A percentile compares a stretch with the other conserved stretches of the same genome.
Conservation (phyloP, 2,329 filamentous ascomycete species). For the Trichophyton schoenleinii region DNA sequence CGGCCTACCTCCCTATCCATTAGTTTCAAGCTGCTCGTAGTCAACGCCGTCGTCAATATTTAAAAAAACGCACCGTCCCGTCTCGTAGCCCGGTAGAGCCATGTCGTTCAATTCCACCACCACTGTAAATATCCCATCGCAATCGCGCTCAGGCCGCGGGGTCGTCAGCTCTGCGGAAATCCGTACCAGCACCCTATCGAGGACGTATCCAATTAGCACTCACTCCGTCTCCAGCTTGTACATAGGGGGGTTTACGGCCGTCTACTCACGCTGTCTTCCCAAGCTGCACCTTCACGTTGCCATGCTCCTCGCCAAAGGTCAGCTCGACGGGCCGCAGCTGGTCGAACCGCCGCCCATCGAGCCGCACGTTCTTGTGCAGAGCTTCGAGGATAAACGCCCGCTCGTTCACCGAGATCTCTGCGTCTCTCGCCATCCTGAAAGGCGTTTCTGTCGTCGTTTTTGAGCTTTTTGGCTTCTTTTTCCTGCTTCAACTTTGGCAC, state of each 20-base stretch:
- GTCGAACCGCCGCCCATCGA: constrained; percentile 74
- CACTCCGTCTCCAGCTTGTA: not conserved
- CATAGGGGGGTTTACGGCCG: too few relatives aligned
- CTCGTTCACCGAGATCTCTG: constrained; percentile 76
- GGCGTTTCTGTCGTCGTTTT: not conserved
- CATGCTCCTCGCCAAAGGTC: constrained; percentile 80
- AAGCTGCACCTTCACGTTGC: constrained; percentile 71
- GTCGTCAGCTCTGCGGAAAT: constrained; percentile 80
- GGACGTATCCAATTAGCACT: not conserved
- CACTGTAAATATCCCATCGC: constrained; percentile 92
- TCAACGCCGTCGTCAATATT: not conserved
- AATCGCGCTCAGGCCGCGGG: constrained; percentile 76
- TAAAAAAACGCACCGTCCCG: constrained; percentile 46
- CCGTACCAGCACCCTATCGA: constrained; percentile 60
- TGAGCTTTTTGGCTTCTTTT: not conserved
- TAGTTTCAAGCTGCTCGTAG: not conserved
- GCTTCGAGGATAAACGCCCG: constrained; percentile 74
- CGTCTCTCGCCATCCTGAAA: constrained; percentile 12
- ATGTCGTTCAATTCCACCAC: constrained; percentile 83
- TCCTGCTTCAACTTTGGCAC: not conserved
- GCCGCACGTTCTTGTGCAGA: constrained; percentile 63
- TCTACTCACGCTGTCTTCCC: constrained; percentile 70
- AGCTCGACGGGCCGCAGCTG: constrained; percentile 67
- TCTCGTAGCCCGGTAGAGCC: constrained; percentile 80
- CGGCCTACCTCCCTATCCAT: constrained; percentile 39